Evolutionary conservation across 805 yeast genomes (phyloP).

Genomic region (Ogataea henricii): DNA sequence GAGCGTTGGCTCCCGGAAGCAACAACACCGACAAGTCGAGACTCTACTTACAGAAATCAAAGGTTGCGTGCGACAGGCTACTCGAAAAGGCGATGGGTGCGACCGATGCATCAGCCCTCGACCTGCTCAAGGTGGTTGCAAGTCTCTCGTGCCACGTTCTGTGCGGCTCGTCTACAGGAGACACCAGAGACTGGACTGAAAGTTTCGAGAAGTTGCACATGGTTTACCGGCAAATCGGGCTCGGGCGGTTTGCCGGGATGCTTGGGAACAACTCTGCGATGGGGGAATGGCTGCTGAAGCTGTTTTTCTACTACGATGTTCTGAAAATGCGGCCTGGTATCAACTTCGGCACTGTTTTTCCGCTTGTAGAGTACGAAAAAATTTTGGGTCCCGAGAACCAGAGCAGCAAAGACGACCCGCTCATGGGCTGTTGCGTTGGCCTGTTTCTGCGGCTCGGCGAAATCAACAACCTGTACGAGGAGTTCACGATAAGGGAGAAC

Average conservation of each 20-base stretch:
- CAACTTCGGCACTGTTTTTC: slow-evolving; percentile 26
- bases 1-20: slow-evolving; percentile 10
- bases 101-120: not conserved
- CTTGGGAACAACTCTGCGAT: slow-evolving; percentile 12
- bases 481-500: slow-evolving; percentile 3
- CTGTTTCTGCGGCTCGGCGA: slow-evolving; percentile 25
- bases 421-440: slow-evolving; percentile 23
- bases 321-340: slow-evolving; percentile 24
- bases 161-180: slow-evolving; percentile 22
- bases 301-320: slow-evolving; percentile 29
- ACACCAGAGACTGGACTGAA: slow-evolving; percentile 22
- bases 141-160: slow-evolving; percentile 22
- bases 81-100: slow-evolving; percentile 6
- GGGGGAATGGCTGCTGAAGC: slow-evolving; percentile 21
- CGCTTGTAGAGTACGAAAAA: slow-evolving; percentile 22
- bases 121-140: slow-evolving; percentile 14
- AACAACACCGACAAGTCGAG: slow-evolving; percentile 7
- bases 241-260: slow-evolving; percentile 12
- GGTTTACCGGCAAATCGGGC: slow-evolving; percentile 16
- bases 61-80: slow-evolving; percentile 11
- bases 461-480: slow-evolving; percentile 19
- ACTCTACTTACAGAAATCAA: slow-evolving; percentile 13
- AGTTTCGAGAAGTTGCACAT: slow-evolving; percentile 21
- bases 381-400: slow-evolving; percentile 10
- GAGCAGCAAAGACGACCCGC: slow-evolving; percentile 11